Base-by-base conservation (phyloP, 129 eudicot species). In the Flaveria trinervia region DNA sequence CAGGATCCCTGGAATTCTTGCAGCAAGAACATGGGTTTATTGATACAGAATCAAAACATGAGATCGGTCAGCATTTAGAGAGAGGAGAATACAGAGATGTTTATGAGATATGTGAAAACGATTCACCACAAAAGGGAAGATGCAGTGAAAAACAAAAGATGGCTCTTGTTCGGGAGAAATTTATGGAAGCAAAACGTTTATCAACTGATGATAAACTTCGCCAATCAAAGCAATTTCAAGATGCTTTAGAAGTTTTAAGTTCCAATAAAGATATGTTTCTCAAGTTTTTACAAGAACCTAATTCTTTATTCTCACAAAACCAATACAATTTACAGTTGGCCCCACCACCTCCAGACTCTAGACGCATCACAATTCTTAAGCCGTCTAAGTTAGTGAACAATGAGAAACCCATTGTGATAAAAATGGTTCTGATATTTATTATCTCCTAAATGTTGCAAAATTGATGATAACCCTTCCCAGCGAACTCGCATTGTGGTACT, bases 401-500 rank as follows among this genome's bases (percentile, higher is more conserved):
- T 76, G 72, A 80, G 17, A 66, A n/a, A 66, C 71, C 0, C 9
- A 8, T 36, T 66, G 50, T 39, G 87, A 85, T 16, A 84, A 78
- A 61, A 77, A 51, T 55, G 74, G 59, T 83, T 51, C 72, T n/a
- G 88, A 85, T 62, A 66, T 82, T 65, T 89, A 66, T 83, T 89
- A 74, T 78, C 86, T 22, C 78, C 87, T 2, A 69, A 80, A 61
- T 74, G 75, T 54, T 85, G 86, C 84, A 86, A 80, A 72, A 25
- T 50, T 30, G 79, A 71, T 75, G 94, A 88, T 55, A 80, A 72
- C 54, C 86, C 85, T 62, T 18, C 73, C 46, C 96, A 77, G 48
- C 92, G 95, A n/a, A 95, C 96, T 9, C 89, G 97, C 18, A 95
- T 95, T 56, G 96, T 95, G 60, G 92, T 95, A 54, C 81, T 95